Conservation (phyloP, 768 basidiomycete genomes). For the Boletus coccyginus region DNA sequence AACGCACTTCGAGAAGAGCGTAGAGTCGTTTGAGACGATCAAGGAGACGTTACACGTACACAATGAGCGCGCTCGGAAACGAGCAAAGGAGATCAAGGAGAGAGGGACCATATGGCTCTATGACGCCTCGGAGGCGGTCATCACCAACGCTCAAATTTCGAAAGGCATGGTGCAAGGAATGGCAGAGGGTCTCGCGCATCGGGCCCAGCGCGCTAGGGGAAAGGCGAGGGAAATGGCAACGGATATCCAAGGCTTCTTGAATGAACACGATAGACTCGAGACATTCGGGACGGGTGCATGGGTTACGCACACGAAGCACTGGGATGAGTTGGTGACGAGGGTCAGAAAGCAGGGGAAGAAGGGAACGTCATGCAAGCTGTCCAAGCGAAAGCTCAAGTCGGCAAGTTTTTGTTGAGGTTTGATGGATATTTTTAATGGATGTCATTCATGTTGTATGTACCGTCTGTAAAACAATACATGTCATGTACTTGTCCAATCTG, state of each 20-base stretch:
- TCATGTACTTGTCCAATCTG: neutral
- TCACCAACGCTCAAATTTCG: constrained; percentile 41
- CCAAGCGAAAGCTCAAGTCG: constrained; percentile 11
- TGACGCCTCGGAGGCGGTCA: constrained; percentile 42
- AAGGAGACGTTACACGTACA: constrained; percentile 44
- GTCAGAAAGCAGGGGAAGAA: constrained; percentile 4
- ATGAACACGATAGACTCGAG: constrained; percentile 21
- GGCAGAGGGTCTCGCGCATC: constrained; percentile 33
- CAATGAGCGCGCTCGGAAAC: constrained; percentile 50
- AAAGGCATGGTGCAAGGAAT: constrained; percentile 42
- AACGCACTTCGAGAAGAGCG: constrained; percentile 28
- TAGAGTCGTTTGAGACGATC: constrained; percentile 37
- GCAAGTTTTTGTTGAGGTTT: constrained; percentile 11
- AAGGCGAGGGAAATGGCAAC: constrained; percentile 45
- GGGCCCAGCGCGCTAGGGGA: constrained; percentile 44
- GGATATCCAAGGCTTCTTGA: constrained; percentile 26
- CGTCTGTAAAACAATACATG: constrained; percentile 9
- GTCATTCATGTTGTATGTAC: constrained; percentile 20
- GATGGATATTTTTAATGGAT: neutral
- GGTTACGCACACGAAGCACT: constrained; percentile 16
- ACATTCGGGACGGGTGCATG: constrained; percentile 12
- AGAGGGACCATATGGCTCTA: constrained; percentile 46
- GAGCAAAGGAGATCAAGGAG: constrained; percentile 52
- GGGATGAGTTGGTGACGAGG: constrained; percentile 18
- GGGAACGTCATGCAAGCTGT: constrained; percentile 11